These are phyloP conservation scores for Metschnikowia similis DNA, from an alignment of 805 yeast species.

Conservation along the genomic window DNA sequence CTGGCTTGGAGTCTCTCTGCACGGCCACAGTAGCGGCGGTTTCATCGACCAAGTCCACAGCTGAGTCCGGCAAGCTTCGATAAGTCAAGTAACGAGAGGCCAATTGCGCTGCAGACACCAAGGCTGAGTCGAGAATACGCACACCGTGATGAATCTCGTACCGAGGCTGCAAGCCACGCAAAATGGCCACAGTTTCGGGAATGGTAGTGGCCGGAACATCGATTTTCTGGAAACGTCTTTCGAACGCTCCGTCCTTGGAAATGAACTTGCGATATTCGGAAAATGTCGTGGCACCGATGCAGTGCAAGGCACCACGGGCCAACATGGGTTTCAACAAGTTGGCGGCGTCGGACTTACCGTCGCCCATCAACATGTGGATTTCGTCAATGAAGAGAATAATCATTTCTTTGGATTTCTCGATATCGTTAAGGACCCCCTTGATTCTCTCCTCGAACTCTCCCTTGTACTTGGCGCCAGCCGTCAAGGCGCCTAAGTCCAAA, in stretches of 20 bases:
- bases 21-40: constrained; percentile 96
- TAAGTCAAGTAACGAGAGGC: constrained; percentile 93
- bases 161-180: constrained; percentile 92
- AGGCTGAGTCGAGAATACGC: constrained; percentile 88
- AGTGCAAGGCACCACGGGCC: constrained; percentile 93
- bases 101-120: constrained; percentile 89
- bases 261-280: constrained; percentile 89
- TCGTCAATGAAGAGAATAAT: constrained; percentile 93
- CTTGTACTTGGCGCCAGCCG: constrained; percentile 98
- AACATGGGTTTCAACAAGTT: constrained; percentile 94
- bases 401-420: constrained; percentile 80
- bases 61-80: constrained; percentile 94
- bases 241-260: constrained; percentile 97
- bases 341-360: constrained; percentile 96
- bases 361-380: constrained; percentile 99
- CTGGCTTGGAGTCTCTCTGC: constrained; percentile 97
- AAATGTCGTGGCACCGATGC: constrained; percentile 97
- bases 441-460: constrained; percentile 98
- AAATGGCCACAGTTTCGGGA: constrained; percentile 89
- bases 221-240: constrained; percentile 95
- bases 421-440: constrained; percentile 92
- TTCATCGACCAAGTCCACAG: constrained; percentile 93
- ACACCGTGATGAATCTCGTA: constrained; percentile 98
- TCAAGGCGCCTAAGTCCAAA: constrained; percentile 90
- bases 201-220: constrained; percentile 93